Evolutionary conservation across 768 basidiomycete genomes (phyloP), one percentile per base, ranked within the genome.

Genomic region (Amanita inopinata): DNA sequence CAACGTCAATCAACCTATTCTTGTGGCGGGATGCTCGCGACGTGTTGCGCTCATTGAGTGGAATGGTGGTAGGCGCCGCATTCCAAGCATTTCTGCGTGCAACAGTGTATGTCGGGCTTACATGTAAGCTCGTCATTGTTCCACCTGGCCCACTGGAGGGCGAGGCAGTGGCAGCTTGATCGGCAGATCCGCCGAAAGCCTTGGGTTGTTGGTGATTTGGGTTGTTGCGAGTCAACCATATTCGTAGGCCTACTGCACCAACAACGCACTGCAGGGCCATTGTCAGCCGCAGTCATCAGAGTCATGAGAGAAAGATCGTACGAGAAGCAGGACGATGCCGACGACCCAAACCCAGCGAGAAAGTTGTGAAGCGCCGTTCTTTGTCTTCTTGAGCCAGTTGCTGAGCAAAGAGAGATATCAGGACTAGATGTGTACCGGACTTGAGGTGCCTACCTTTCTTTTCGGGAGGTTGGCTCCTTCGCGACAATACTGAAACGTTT

Each of bases 401-500:
- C 80, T 83, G 40, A 14, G 28, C 41, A n/a, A n/a, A n/a, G 24
- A 45, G 22, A 14, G 3, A 40, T 36, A 17, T 45, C 32, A 34
- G 23, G 38, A 24, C 10, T 34, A 24, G 12, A 11, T 19, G 44
- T 27, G 40, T 15, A 27, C 11, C 19, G 35, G 31, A 38, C 42
- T 35, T 32, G 42, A 22, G 51, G 14, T 40, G 68, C 70, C 62
- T 65, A 61, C 59, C 71, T 68, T 51, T 76, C 59, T 47, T 64
- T 76, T 54, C 67, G 53, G 7, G 56, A 48, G 5, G 53, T 36
- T 3, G 62, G 57, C 47, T 79, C 77, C 54, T 76, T 83, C 6
- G 77, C 85, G 48, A 89, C 78, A 67, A 88, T 86, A 47, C 81
- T 84, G 61, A 89, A 90, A 28, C 87, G 70, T 46, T 83, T 69